Base-by-base conservation (phyloP, 768 basidiomycete species). In the Scleroderma bovista region DNA sequence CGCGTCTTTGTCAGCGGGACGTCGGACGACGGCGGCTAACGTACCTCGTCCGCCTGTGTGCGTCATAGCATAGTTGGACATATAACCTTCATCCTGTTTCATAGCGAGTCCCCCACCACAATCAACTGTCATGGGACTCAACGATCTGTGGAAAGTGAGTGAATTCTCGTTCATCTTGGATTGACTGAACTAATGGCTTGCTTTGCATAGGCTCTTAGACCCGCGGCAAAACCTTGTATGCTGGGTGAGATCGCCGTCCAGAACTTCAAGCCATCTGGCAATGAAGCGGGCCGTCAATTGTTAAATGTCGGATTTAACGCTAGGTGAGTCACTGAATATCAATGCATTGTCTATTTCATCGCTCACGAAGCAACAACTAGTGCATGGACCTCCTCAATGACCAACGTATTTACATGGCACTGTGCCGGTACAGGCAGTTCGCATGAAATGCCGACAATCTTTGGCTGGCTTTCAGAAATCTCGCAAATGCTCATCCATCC, bases 401-500 rank as follows among this genome's bases (percentile, higher is more conserved):
- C 13, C 3, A 13, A 24, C 7, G 42, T 49, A 10, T 53, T 54
- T 34, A 23, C 26, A 33, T 50, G 40, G 1, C 22, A 43, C 20
- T 56, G 59, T 47, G 54, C 61, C 2, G 57, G 63, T 20, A 31
- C 41, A 10, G 76, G 76, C 1, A 62, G 67, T 40, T 75, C 76
- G 51, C 74, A 76, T 1, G 72, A 75, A 55, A 65, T 79, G 7
- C 54, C 65, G 0, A 66, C 66, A 0, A 64, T 81, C 1, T 79
- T 78, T 59, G 72, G 66, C 64, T 71, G 71, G 19, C 66, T 76
- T 13, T 60, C 67, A 2, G 52, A 62, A 1, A 59, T 80, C 6
- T 57, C 75, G 2, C 50, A 66, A 8, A 58, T 68, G 4, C 69
- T 72, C 1, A 54, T 76, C 33, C 59, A 69, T 1, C 66, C 69